Conservation (phyloP, 2,329 filamentous ascomycete genomes). For the Aspergillus ochraceus region DNA sequence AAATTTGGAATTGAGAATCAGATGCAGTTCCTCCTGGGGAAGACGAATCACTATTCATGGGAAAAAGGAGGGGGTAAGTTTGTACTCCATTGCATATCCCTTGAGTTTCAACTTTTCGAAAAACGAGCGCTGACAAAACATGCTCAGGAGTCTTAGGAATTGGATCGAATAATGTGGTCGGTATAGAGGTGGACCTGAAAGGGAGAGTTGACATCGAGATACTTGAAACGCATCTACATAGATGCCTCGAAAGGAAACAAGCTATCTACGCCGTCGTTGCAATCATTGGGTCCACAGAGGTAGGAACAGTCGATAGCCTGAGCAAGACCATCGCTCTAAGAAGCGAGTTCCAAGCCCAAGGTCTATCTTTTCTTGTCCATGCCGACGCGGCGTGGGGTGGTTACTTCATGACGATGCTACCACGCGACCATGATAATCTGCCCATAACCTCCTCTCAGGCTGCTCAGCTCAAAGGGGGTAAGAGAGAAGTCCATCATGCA, state of each 20-base stretch:
- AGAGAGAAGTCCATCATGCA: slow-evolving; percentile 26
- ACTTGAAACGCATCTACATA: slow-evolving; percentile 5
- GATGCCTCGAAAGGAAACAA: slow-evolving; percentile 24
- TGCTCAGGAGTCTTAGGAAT: slow-evolving; percentile 45
- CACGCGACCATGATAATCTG: slow-evolving; percentile 18
- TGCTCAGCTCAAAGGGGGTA: neutral
- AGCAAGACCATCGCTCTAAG: slow-evolving; percentile 41
- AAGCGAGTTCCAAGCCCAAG: slow-evolving; percentile 41
- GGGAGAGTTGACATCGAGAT: slow-evolving; percentile 40
- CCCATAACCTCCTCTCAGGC: neutral
- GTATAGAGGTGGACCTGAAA: slow-evolving; percentile 42
- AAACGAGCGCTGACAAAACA: neutral
- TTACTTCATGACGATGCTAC: slow-evolving; percentile 50
- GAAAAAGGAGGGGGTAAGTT: slow-evolving; percentile 47
- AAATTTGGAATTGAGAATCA: slow-evolving; percentile 34
- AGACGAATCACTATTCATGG: slow-evolving; percentile 52
- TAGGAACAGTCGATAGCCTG: slow-evolving; percentile 49
- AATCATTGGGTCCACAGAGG: slow-evolving; percentile 51
- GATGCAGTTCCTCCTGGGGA: slow-evolving; percentile 40
- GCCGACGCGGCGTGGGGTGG: slow-evolving; percentile 54
- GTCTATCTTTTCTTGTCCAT: slow-evolving; percentile 50
- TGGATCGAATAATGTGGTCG: slow-evolving; percentile 45
- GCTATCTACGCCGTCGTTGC: slow-evolving; percentile 48
- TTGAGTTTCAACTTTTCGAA: neutral
- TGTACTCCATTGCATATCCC: neutral